Base-by-base conservation (phyloP, 2,329 filamentous ascomycete genomes). In the Claviceps maximensis region DNA sequence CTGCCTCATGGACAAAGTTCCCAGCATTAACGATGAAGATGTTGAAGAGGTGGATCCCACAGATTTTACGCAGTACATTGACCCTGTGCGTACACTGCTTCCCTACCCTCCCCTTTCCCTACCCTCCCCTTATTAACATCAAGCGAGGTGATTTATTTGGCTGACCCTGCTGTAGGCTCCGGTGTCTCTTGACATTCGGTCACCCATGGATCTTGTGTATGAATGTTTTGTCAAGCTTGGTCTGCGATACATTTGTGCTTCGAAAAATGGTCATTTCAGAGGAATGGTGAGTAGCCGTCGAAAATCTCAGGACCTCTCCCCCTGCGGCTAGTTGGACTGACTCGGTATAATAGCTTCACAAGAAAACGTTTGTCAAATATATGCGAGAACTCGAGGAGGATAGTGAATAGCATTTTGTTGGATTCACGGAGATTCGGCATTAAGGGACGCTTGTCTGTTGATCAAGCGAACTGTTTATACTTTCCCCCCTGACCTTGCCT, bases 181-280 rank as follows among this genome's bases (percentile, higher is more conserved):
- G 0, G 79, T 98, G 15, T 80, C 90, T 13, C 74, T 98, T 25
- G 93, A 98, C 63, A 86, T 95, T 31, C 81, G 84, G 59, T 93
- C 86, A 0, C 88, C 93, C 0, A 90, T 97, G 80, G 90, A 97
- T 65, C 72, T 98, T 41, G 93, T 96, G 4, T 96, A 95, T 62
- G 93, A 98, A 65, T 91, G 89, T 62, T 98, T 97, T 66, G 87
- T 88, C 50, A 98, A 98, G 69, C 75, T 98, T 9, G 93, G 93
- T 1, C 69, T 98, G 58, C 77, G 93, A 56, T 97, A 95, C 67
- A 85, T 98, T 49, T 97, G 93, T 65, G 89, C 96, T 4, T 72
- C 93, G 27, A 80, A 79, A 53, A 83, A 95, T 58, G 93, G 93
- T 25, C 82, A 81, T 56, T 98, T 88, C 69, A 87, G 86, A 2